Evolutionary conservation across 1,284 basidiomycete species (phyloP).

Genomic region (Trametes polyzona): DNA sequence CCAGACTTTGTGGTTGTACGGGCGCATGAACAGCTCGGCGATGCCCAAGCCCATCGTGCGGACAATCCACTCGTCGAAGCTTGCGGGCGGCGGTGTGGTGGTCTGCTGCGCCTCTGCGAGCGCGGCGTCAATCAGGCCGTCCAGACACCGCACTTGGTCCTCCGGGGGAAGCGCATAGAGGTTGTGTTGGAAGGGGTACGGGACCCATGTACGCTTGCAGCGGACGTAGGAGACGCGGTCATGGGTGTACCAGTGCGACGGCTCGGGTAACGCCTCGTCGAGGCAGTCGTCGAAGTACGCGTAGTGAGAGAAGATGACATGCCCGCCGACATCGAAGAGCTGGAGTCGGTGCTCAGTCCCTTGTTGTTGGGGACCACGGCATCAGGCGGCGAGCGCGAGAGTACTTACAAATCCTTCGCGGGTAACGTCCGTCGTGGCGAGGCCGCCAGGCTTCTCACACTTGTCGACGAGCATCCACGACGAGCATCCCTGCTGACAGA

Average conservation of each 20-base stretch:
- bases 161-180: neutral
- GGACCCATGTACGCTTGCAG: neutral
- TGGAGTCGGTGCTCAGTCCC: neutral
- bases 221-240: neutral
- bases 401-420: neutral
- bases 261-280: neutral
- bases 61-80: constrained; percentile 4
- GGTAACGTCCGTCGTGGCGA: neutral
- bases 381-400: neutral
- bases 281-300: constrained; percentile 1
- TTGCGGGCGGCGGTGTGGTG: neutral
- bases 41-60: neutral
- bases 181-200: constrained; percentile 1
- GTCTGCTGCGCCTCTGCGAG: neutral
- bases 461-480: neutral
- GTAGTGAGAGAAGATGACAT: constrained; percentile 1
- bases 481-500: neutral
- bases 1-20: constrained; percentile 1
- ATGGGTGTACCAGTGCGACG: neutral
- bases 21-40: constrained; percentile 1
- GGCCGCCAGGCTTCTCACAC: neutral
- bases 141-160: neutral
- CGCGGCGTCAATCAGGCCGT: neutral
- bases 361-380: too few relatives aligned
- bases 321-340: constrained; percentile 1